Conservation (phyloP, 352 stramenopile species). For the Pythium pyrilobum region DNA sequence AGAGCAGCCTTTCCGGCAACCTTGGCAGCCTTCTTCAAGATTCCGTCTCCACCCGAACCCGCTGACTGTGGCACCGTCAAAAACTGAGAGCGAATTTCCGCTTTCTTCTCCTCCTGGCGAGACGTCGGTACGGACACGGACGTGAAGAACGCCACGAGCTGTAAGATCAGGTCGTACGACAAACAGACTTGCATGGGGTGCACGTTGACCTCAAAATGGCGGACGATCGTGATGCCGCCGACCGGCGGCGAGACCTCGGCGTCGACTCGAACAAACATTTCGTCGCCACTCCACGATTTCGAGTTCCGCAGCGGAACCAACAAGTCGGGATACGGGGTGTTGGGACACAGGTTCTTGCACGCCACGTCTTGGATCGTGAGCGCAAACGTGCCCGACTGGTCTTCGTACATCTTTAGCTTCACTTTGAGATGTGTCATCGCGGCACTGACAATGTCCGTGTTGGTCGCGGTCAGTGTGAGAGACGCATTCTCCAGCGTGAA, state of each 20-base stretch:
- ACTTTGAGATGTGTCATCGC: constrained; percentile 39
- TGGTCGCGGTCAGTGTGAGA: constrained; percentile 51
- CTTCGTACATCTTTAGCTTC: constrained; percentile 66
- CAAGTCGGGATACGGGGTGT: constrained; percentile 69
- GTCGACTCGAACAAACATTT: constrained; percentile 70
- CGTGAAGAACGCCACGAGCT: constrained; percentile 58
- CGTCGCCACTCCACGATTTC: constrained; percentile 47
- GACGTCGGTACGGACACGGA: constrained; percentile 15
- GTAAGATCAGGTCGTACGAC: constrained; percentile 71
- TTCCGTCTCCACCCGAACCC: constrained; percentile 25
- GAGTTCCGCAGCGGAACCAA: constrained; percentile 36
- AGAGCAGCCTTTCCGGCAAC: constrained; percentile 60
- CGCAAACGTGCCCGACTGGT: constrained; percentile 57
- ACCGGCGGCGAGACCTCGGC: constrained; percentile 66
- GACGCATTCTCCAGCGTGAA: constrained; percentile 54
- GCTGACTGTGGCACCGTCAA: constrained; percentile 25
- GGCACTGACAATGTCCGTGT: constrained; percentile 55
- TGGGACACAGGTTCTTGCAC: constrained; percentile 58
- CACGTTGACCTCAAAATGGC: constrained; percentile 85
- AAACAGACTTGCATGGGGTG: constrained; percentile 83
- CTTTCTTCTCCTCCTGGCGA: constrained; percentile 47
- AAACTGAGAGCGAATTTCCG: constrained; percentile 64
- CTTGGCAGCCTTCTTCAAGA: constrained; percentile 54
- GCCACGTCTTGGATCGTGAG: constrained; percentile 56
- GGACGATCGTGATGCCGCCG: constrained; percentile 49